A percentile compares a stretch with the other conserved stretches of the same genome.
phyloP scores from a whole-genome alignment of 805 yeast genomes.

The Teunomyces panamensis region DNA sequence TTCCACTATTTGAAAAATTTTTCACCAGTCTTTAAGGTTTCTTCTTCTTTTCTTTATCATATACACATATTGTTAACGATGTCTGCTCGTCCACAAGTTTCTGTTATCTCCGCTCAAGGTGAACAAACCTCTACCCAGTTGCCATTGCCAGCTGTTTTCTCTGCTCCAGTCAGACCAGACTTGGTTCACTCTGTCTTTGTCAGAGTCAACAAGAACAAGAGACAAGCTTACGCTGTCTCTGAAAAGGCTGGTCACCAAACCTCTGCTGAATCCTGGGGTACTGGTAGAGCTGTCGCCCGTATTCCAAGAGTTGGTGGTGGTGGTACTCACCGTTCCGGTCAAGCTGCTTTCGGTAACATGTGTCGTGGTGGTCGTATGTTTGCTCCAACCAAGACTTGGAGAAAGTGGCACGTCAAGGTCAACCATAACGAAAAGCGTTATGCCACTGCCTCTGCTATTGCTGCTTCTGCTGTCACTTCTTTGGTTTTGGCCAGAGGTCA shows the following conservation, averaged over 20 bases:
- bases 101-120: slow-evolving; percentile 88
- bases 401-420: slow-evolving; percentile 99
- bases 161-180: slow-evolving; percentile 99
- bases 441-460: slow-evolving; percentile 99
- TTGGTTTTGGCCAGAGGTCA: slow-evolving; percentile 99
- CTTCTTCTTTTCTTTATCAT: slow-evolving; percentile 18
- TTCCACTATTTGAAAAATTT: slow-evolving; percentile 11
- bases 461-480: slow-evolving; percentile 98
- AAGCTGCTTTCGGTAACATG: slow-evolving; percentile 99
- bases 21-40: slow-evolving; percentile 9
- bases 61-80: slow-evolving; percentile 28
- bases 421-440: slow-evolving; percentile 99
- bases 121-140: slow-evolving; percentile 79
- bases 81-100: slow-evolving; percentile 89
- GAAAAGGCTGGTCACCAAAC: slow-evolving; percentile 99
- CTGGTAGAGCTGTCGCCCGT: slow-evolving; percentile 99
- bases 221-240: slow-evolving; percentile 99
- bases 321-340: slow-evolving; percentile 99
- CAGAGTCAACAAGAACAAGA: slow-evolving; percentile 99
- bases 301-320: slow-evolving; percentile 99
- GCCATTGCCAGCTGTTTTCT: slow-evolving; percentile 97
- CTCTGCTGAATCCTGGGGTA: slow-evolving; percentile 99
- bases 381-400: slow-evolving; percentile 99
- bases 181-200: slow-evolving; percentile 98
- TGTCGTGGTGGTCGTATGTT: slow-evolving; percentile 99